Conservation (phyloP, 176 grass and related monocot genomes). For the Triticum urartu region DNA sequence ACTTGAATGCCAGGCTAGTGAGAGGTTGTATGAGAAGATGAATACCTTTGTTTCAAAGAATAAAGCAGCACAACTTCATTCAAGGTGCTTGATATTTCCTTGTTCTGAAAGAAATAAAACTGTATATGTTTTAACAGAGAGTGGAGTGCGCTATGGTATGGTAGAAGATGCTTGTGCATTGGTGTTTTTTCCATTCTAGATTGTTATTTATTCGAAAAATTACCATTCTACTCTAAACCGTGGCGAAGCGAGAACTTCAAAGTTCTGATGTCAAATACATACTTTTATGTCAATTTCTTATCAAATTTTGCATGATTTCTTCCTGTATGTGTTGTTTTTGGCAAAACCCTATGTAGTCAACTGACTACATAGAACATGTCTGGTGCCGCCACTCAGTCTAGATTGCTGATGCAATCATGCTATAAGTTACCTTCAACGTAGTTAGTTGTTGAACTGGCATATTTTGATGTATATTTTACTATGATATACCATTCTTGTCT, state of each 20-base stretch:
- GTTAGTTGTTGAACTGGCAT: neutral
- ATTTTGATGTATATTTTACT: neutral
- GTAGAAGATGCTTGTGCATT: neutral
- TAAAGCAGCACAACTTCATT: slow-evolving; percentile 95
- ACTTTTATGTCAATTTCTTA: too few species aligned
- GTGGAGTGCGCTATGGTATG: neutral
- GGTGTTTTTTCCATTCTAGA: neutral
- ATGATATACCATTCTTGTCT: neutral
- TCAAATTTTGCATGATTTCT: too few species aligned
- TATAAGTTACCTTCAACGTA: slow-evolving; percentile 5
- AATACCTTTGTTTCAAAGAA: slow-evolving; percentile 82
- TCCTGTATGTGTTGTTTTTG: too few species aligned
- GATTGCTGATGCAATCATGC: slow-evolving; percentile 7
- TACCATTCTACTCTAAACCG: too few species aligned
- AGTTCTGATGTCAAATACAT: too few species aligned
- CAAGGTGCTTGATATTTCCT: slow-evolving; percentile 51
- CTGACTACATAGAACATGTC: too few species aligned
- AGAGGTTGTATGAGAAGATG: slow-evolving; percentile 92
- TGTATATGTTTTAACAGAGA: neutral
- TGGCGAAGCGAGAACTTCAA: too few species aligned
- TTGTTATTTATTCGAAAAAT: too few species aligned
- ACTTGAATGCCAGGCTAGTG: slow-evolving; percentile 71
- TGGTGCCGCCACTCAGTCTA: too few species aligned
- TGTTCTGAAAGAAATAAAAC: slow-evolving; percentile 6
- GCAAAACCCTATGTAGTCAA: too few species aligned